Evolutionary conservation across 441 rosid genomes (phyloP), one percentile per base, ranked within the genome.

Genomic region (Populus hybrid): DNA sequence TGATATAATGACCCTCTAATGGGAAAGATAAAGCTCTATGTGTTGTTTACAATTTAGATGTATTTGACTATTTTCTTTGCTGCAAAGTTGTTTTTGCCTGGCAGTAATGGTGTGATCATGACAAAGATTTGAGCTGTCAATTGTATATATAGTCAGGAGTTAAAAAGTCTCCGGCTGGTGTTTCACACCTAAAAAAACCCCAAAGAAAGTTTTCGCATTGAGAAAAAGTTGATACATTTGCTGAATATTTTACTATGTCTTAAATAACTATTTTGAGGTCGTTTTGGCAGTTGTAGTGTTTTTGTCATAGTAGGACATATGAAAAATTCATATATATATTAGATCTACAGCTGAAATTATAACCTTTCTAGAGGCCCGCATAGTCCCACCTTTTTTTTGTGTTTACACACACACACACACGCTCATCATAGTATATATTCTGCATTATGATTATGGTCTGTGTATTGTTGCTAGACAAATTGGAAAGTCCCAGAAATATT

Each of bases 281-380:
- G 87, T 84, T 30, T 87, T 77, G 87, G 85, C 82, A 76, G 89
- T 82, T 88, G 86, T 74, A 59, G 83, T 75, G 89, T 30, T 84
- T 85, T 78, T 82, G 76, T 81, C 85, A 67, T 73, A 32, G 78
- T 70, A 78, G 46, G 77, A 73, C 66, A 67, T 59, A 42, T 54
- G 40, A 75, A 70, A 72, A 63, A 67, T 73, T 77, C 61, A 32
- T 26, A 77, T 81, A 70, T 32, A 35, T 20, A 67, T 70, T 78
- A 79, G 85, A 82, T 82, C 85, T 74, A 73, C 71, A 78, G 54
- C 63, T 34, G 75, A 79, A 77, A 75, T 18, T 16, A 26, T 74
- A 38, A 65, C 79, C 57, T 42, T 68, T 70, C 36, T 34, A 38
- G 21, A 40, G 77, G 72, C 71, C 72, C 40, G 7, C 68, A 50